These are phyloP conservation scores for Sporothrix phasma DNA, from an alignment of 2,329 filamentous ascomycete genomes.

Conservation along the genomic window DNA sequence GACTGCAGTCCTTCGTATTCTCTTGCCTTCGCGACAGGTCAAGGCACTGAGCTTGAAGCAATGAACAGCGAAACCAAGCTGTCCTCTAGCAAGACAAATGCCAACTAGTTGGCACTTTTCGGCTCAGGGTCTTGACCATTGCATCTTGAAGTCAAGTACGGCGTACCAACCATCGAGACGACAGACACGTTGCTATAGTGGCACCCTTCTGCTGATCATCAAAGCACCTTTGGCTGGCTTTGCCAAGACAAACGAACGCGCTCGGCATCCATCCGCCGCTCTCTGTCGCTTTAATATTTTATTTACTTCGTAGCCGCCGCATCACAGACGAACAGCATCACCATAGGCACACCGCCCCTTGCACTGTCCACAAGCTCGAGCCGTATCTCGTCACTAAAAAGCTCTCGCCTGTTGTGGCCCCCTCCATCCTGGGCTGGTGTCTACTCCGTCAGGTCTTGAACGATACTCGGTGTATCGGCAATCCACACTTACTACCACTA, in stretches of 20 bases:
- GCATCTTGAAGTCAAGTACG: too few species aligned
- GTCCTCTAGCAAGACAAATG: background rate
- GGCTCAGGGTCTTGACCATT: background rate
- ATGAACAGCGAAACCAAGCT: background rate
- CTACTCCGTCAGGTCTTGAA: too few species aligned
- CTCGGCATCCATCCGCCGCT: background rate
- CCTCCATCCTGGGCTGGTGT: background rate
- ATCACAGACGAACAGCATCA: background rate
- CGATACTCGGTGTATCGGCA: conserved; percentile 7
- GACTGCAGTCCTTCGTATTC: background rate
- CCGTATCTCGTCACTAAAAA: conserved; percentile 11
- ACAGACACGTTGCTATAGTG: background rate
- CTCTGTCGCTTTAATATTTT: too few species aligned
- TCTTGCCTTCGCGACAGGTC: background rate
- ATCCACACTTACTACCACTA: conserved; percentile 7
- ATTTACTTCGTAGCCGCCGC: background rate
- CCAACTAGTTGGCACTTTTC: background rate
- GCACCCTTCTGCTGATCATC: background rate
- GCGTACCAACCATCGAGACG: background rate
- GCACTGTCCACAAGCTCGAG: background rate
- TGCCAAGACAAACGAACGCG: background rate
- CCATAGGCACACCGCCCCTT: background rate
- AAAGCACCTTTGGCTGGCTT: background rate
- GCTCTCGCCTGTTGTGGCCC: background rate
- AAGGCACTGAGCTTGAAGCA: background rate